Base-by-base conservation (phyloP, 768 basidiomycete genomes). In the Lentinula edodes region DNA sequence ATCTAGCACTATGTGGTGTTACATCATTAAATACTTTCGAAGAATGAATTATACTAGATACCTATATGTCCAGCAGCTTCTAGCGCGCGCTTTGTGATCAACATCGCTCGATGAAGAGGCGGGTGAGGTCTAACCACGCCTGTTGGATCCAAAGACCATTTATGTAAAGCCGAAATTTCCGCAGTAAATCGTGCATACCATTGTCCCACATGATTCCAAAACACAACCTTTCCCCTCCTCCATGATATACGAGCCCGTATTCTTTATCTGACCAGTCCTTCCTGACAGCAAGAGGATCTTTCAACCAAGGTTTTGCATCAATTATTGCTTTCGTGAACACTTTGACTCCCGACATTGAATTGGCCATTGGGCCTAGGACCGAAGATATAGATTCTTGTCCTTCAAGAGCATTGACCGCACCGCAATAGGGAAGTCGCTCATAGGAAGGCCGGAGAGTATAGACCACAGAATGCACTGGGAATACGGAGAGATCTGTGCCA, bases 331-430 rank as follows among this genome's bases (percentile, higher is more conserved):
- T 79, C 70, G 83, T 82, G 72, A 94, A 93, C 0, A 72, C 63
- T 68, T 84, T 87, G 57, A 94, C 71, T n/a, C 82, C 89, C 7
- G 70, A 74, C 51, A 92, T 65, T 34, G 83, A 83, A 50, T 73
- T 76, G 2, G 84, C 74, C 55, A 93, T 75, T 4, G 93, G 93
- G 0, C 93, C 93, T 7, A 93, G 76, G 32, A 92, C 88, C 3
- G 90, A 90, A 3, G 75, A 75, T 34, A 91, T 67, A 15, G 86
- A 83, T 61, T 92, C 90, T 69, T 88, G 85, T 23, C 92, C 92
- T 69, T 87, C 81, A 34, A 85, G 67, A 2, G 85, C 80, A 71
- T 88, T 91, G 4, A 79, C 74, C 4, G 83, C 82, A n/a, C 86
- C 85, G 18, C 75, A 73, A 68, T 88, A 92, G 0, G 92, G 92